A percentile compares a stretch with the other conserved stretches of the same genome.
phyloP scores from a whole-genome alignment of 2,329 filamentous ascomycete genomes.

The Endocalyx cinctus region DNA sequence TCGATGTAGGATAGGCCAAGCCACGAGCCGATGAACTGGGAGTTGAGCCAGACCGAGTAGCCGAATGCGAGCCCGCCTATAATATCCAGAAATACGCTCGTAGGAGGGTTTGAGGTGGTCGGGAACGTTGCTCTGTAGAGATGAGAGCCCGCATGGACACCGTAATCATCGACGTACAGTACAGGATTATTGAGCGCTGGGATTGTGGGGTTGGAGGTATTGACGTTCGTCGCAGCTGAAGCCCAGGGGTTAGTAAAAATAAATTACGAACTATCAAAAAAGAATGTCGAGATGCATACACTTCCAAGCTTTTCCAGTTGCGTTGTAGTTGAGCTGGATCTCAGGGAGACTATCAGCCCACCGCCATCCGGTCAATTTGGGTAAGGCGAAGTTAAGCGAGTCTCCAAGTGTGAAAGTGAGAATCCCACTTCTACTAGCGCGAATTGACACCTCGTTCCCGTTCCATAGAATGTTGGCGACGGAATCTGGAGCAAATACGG shows the following conservation, averaged over 20 bases:
- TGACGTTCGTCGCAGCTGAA: conserved; percentile 43
- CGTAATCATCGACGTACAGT: conserved; percentile 54
- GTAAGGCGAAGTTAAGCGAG: conserved; percentile 30
- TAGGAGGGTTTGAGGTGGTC: conserved; percentile 30
- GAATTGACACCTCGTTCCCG: conserved; percentile 31
- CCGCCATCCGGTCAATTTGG: conserved; percentile 41
- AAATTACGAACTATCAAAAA: background rate
- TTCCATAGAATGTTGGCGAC: conserved; percentile 48
- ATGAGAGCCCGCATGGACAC: conserved; percentile 48
- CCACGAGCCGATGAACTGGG: conserved; percentile 50
- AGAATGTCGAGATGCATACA: conserved; percentile 17
- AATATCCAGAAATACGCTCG: conserved; percentile 44
- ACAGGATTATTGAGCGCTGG: conserved; percentile 49
- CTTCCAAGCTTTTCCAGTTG: conserved; percentile 38
- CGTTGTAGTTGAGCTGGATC: conserved; percentile 36
- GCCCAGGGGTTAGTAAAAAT: no score
- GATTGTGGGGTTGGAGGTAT: conserved; percentile 41
- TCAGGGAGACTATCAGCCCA: conserved; percentile 46
- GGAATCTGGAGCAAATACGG: conserved; percentile 42
- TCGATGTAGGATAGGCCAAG: conserved; percentile 42
- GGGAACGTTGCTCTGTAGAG: conserved; percentile 50
- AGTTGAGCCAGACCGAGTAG: conserved; percentile 55
- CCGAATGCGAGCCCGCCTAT: conserved; percentile 53
- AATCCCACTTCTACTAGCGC: conserved; percentile 21
- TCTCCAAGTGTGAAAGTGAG: conserved; percentile 24